Base-by-base conservation (phyloP, 1,284 basidiomycete species). In the Ceratobasidium sp. region DNA sequence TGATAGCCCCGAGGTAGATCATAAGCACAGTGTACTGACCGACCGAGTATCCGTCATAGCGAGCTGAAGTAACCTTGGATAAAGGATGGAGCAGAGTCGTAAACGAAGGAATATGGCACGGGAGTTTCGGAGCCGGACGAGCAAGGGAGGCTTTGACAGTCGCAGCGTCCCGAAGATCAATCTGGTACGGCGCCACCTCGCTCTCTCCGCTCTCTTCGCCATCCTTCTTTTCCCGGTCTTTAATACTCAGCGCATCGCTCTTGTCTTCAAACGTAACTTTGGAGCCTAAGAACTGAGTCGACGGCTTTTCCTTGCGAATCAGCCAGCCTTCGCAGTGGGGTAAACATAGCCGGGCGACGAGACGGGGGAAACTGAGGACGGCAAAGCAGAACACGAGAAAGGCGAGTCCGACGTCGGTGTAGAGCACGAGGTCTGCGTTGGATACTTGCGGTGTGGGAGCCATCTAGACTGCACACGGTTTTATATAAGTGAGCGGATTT, bases 341-440 rank as follows among this genome's bases (percentile, higher is more conserved):
- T 39, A 77, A 55, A 80, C 85, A 51, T 82, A 86, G 80, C 83
- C 85, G 82, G 73, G 86, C 42, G 81, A 82, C 18, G 79, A 83
- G 23, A 53, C 84, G 76, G 83, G 85, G 44, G 82, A 84, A 66
- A 70, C 80, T 10, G 82, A 83, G 9, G 80, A 80, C 18, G 83
- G 83, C 13, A 82, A 85, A 79, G 60, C 80, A 42, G 55, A 78
- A 68, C 60, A 79, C 51, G 58, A 69, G 9, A 71, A 68, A 56
- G 61, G 79, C 58, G 56, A 83, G 80, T 51, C 80, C 81, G 71
- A 70, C 83, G 7, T 81, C 86, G 79, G 86, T 86, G 84, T 75
- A 75, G 42, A 75, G 72, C 5, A 66, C 72, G 33, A 75, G 26
- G 26, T 63, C 60, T 6, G 53, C 61, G 49, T 75, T 75, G 46